phyloP scores from a whole-genome alignment of 768 basidiomycete species.

The Pleurotus salmoneostramineus region DNA sequence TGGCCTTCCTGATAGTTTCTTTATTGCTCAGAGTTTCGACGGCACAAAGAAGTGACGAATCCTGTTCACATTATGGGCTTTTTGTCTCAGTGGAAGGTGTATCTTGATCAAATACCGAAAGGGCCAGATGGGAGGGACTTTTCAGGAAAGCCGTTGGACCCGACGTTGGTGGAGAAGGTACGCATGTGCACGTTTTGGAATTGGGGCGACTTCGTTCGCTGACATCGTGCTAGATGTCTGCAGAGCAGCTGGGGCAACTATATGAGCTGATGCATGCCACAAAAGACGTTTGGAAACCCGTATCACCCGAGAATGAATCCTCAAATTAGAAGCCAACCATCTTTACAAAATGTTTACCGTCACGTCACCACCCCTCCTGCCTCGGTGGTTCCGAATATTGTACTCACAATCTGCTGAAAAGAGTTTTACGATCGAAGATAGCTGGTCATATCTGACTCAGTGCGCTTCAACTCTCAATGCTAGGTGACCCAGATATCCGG shows the following conservation, averaged over 20 bases:
- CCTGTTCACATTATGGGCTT: conserved; percentile 93
- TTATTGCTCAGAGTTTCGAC: conserved; percentile 69
- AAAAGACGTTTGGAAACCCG: conserved; percentile 81
- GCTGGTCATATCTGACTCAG: too few relatives aligned
- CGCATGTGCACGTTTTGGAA: conserved; percentile 7
- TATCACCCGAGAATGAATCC: conserved; percentile 18
- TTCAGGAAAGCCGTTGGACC: conserved; percentile 63
- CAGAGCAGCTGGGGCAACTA: conserved; percentile 88
- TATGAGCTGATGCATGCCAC: conserved; percentile 94
- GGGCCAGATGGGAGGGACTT: conserved; percentile 44
- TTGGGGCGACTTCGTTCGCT: background rate
- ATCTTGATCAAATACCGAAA: conserved; percentile 69
- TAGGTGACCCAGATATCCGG: too few relatives aligned
- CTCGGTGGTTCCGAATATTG: too few relatives aligned
- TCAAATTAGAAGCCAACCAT: background rate
- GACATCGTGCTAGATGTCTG: conserved; percentile 62
- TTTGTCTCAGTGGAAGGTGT: conserved; percentile 91
- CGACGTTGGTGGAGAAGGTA: conserved; percentile 75
- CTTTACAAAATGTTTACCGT: too few relatives aligned
- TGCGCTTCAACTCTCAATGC: too few relatives aligned
- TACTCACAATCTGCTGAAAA: too few relatives aligned
- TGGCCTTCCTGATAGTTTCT: conserved; percentile 5
- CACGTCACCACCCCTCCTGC: too few relatives aligned
- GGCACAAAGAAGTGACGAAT: conserved; percentile 77
- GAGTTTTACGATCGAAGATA: too few relatives aligned